phyloP scores from a whole-genome alignment of 2,329 filamentous ascomycete genomes.

The Bipolaris cookei region DNA sequence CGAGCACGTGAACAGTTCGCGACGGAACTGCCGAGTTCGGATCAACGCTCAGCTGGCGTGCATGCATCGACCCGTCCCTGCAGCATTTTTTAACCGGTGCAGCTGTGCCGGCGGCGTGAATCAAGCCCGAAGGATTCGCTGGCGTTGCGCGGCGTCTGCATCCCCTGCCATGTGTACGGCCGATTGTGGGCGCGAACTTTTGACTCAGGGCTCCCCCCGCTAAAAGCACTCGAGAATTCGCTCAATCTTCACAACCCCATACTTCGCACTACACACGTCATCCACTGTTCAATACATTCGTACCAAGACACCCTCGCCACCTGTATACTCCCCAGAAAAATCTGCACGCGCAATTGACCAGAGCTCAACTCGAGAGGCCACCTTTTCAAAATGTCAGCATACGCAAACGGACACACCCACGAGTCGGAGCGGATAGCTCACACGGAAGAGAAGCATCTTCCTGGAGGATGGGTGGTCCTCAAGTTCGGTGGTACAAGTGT shows the following conservation, averaged over 20 bases:
- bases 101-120: not conserved
- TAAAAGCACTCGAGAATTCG: slow-evolving; percentile 12
- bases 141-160: slow-evolving; percentile 8
- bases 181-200: slow-evolving; percentile 17
- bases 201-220: slow-evolving; percentile 24
- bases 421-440: slow-evolving; percentile 50
- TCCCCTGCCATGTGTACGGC: slow-evolving; percentile 5
- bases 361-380: slow-evolving; percentile 2
- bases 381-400: slow-evolving; percentile 31
- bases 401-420: slow-evolving; percentile 43
- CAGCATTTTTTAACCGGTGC: not conserved
- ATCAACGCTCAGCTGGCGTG: not conserved
- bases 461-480: slow-evolving; percentile 79
- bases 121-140: not conserved
- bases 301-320: not conserved
- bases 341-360: not conserved
- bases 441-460: slow-evolving; percentile 56
- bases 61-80: slow-evolving; percentile 3
- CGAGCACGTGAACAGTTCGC: not conserved
- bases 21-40: not conserved
- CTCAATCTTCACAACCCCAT: slow-evolving; percentile 16
- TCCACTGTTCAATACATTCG: not conserved
- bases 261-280: slow-evolving; percentile 16
- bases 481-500: slow-evolving; percentile 97
- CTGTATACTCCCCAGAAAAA: not conserved